Base-by-base conservation (phyloP, 768 basidiomycete species). In the Suillus subluteus region DNA sequence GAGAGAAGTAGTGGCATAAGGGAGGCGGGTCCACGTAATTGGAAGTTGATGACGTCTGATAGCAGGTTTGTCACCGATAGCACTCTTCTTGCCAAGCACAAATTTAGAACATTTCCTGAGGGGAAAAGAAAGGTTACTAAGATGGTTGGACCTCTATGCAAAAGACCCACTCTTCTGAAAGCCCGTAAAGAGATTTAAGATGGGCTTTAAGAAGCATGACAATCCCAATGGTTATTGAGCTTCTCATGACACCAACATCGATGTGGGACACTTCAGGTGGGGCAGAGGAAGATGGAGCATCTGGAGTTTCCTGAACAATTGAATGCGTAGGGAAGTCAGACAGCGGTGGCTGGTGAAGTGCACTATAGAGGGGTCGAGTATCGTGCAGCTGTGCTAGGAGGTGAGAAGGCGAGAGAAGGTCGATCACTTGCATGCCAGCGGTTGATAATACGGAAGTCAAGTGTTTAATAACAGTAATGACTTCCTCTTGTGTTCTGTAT, bases 401-500 rank as follows among this genome's bases (percentile, higher is more conserved):
- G 68, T 93, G 87, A 0, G 87, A 84, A 23, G 92, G 93, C 6
- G 89, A 91, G 26, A 92, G 75, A 23, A 83, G 79, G 71, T 92
- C 95, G 64, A 94, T 83, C n/a, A 93, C 78, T 71, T 92, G 93
- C 84, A 89, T 90, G 63, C 92, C 97, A 12, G 87, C 86, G 2
- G 89, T 91, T 1, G 91, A 96, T 56, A 94, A 83, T 30, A 91
- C 83, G 21, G 85, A 80, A 11, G 93, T 95, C 65, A 96, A 82
- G 64, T 86, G 84, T 67, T 91, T 92, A 73, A 98, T 87, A 30
- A 98, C 89, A 6, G 91, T 89, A 62, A 98, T 80, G 6, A 91
- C 89, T 78, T 99, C 98, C 77, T 99, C 98, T 71, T 92, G 90
- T 0, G 94, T 94, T 81, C 95, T 98, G 82, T 96, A 99, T 41